phyloP scores from a whole-genome alignment of 257 asterid species.

The Plectranthus barbatus region DNA sequence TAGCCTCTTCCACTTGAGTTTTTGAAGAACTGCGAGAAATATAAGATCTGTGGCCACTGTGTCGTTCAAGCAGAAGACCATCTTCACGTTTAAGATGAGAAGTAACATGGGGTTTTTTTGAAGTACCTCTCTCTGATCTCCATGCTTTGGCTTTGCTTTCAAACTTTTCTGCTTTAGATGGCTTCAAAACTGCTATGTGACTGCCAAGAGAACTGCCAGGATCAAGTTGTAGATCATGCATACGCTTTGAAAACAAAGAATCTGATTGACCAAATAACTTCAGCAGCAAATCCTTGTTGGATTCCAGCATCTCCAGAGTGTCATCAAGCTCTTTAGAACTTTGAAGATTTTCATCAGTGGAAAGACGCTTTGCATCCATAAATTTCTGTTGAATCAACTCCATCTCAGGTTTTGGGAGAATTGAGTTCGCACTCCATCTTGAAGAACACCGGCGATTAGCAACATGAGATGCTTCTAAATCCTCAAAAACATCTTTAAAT shows the following conservation, averaged over 20 bases:
- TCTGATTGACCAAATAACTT: constrained; percentile 46
- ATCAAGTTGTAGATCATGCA: constrained; percentile 35
- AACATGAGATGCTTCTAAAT: constrained; percentile 74
- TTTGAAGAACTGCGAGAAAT: constrained; percentile 30
- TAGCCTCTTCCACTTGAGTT: constrained; percentile 29
- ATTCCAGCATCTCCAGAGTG: constrained; percentile 45
- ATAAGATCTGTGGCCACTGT: constrained; percentile 28
- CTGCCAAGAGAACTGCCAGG: constrained; percentile 34
- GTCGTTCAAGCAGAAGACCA: constrained; percentile 61
- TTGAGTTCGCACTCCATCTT: constrained; percentile 46
- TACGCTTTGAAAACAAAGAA: constrained; percentile 36
- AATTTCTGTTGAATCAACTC: constrained; percentile 48
- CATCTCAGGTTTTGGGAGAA: constrained; percentile 46
- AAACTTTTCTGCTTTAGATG: constrained; percentile 33
- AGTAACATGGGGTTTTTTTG: constrained; percentile 18
- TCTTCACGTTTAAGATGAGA: constrained; percentile 55
- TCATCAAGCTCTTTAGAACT: constrained; percentile 41
- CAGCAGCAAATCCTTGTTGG: constrained; percentile 36
- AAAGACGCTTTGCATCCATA: constrained; percentile 39
- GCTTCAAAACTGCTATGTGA: constrained; percentile 44
- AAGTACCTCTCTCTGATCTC: constrained; percentile 36
- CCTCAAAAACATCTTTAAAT: constrained; percentile 78
- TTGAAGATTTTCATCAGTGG: constrained; percentile 37
- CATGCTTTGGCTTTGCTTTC: constrained; percentile 41
- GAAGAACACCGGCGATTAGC: constrained; percentile 54